These are phyloP conservation scores for Tolypocladium paradoxum DNA, from an alignment of 2,329 filamentous ascomycete genomes.

Conservation along the genomic window DNA sequence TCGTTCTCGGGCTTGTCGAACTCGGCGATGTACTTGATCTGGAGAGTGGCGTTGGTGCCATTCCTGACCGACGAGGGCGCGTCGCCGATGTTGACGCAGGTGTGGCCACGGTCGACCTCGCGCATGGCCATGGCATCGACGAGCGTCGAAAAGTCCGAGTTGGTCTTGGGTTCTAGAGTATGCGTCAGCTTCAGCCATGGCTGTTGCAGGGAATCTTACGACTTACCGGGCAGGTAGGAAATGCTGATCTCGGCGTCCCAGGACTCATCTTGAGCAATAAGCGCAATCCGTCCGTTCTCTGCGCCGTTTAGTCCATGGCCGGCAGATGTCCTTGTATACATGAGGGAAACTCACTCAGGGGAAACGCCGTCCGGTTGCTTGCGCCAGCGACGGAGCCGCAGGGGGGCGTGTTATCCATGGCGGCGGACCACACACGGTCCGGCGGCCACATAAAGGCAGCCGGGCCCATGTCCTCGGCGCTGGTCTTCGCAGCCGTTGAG, in stretches of 20 bases:
- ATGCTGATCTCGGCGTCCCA: slow-evolving; percentile 43
- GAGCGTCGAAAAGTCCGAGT: slow-evolving; percentile 29
- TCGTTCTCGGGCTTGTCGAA: slow-evolving; percentile 30
- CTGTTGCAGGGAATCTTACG: no score
- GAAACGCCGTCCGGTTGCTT: slow-evolving; percentile 43
- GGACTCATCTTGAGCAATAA: slow-evolving; percentile 47
- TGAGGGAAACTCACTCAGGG: slow-evolving; percentile 28
- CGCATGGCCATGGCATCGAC: slow-evolving; percentile 23
- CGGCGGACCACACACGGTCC: slow-evolving; percentile 43
- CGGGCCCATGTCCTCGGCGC: slow-evolving; percentile 34
- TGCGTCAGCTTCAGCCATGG: background rate
- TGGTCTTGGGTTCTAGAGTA: slow-evolving; percentile 24
- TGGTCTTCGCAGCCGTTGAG: background rate
- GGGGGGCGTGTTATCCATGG: slow-evolving; percentile 43
- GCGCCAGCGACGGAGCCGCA: slow-evolving; percentile 41
- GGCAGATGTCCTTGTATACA: rapidly evolving
- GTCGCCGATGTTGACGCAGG: slow-evolving; percentile 29
- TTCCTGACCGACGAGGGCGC: slow-evolving; percentile 21
- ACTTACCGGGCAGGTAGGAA: slow-evolving; percentile 36
- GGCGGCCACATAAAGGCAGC: slow-evolving; percentile 51
- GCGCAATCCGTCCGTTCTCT: slow-evolving; percentile 43
- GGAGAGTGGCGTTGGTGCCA: slow-evolving; percentile 36
- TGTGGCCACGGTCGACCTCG: slow-evolving; percentile 33
- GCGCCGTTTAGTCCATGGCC: background rate
- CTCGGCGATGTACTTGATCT: slow-evolving; percentile 35